Percentiles rank a stretch among this genome's conserved stretches.
Conservation (phyloP, 768 basidiomycete species). For the Scleroderma bovista region DNA sequence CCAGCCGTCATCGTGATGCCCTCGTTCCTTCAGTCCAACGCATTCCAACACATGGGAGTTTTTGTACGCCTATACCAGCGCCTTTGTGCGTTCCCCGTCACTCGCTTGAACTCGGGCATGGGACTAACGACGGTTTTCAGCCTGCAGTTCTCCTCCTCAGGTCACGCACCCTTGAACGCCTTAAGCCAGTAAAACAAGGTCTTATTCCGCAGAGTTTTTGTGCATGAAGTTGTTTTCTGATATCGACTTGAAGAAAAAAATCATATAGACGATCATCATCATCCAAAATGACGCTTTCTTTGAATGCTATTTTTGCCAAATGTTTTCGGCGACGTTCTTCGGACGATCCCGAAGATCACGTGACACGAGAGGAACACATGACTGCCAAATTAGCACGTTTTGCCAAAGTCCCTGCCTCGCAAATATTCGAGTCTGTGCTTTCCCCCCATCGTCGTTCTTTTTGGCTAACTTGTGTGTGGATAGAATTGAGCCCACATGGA, state of each 20-base stretch:
- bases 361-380: slow-evolving; percentile 16
- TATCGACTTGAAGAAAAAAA: too few relatives aligned
- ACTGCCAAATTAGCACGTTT: slow-evolving; percentile 20
- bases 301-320: slow-evolving; percentile 16
- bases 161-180: slow-evolving; percentile 26
- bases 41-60: slow-evolving; percentile 31
- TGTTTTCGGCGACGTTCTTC: slow-evolving; percentile 11
- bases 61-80: slow-evolving; percentile 24
- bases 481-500: slow-evolving; percentile 21
- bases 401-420: slow-evolving; percentile 17
- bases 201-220: neutral
- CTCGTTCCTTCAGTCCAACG: slow-evolving; percentile 11
- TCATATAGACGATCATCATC: too few relatives aligned
- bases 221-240: neutral
- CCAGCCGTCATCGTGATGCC: neutral
- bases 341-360: neutral
- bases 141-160: slow-evolving; percentile 19
- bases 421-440: slow-evolving; percentile 20
- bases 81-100: slow-evolving; percentile 18
- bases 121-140: too few relatives aligned
- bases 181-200: neutral
- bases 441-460: neutral
- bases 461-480: slow-evolving; percentile 7
- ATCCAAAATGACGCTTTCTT: slow-evolving; percentile 18
- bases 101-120: too few relatives aligned